Base-by-base conservation (phyloP, 805 yeast genomes). In the Kuraishia borneana region DNA sequence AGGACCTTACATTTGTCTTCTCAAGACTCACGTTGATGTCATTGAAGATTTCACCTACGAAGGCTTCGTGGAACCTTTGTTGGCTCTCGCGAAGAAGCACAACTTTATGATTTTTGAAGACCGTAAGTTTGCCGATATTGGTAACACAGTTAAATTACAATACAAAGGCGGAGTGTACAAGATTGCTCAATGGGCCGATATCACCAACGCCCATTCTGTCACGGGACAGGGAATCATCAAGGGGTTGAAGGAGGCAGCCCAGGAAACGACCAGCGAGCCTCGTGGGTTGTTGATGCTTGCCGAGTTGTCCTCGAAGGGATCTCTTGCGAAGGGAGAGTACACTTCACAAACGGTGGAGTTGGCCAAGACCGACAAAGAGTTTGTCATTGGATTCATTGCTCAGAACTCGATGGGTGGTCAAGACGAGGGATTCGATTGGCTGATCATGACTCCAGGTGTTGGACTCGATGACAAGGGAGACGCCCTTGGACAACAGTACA, bases 391-490 rank as follows among this genome's bases (percentile, higher is more conserved):
- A 0, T 92, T 89, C 56, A 92, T 92, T 59, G 96, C 98, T 1
- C 96, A 87, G 54, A 71, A 73, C 50, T 77, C 78, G 38, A 83
- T 88, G 83, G 87, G 87, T 20, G 88, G 87, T 12, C 67, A 70
- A 30, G 78, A 70, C 3, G 92, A 78, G 47, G 92, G 89, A 1
- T 88, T 82, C 48, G 98, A 92, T 60, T 92, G 96, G 96, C 60
- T 92, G 27, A 74, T 88, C 38, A 79, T 92, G 92, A 89, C 98
- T 1, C 99, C 99, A 0, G 99, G 99, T 41, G 98, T 92, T 26
- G 97, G 97, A 3, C 68, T 92, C 34, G 98, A 89, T 52, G 97
- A 89, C 52, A 92, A 81, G 55, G 96, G 97, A 12, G 99, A 92
- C 54, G 74, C 79, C 1, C 68, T 92, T 40, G 99, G 99, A 18